Evolutionary conservation across 75 land plant genomes (phyloP).

Genomic region (Sequoiadendron giganteum): DNA sequence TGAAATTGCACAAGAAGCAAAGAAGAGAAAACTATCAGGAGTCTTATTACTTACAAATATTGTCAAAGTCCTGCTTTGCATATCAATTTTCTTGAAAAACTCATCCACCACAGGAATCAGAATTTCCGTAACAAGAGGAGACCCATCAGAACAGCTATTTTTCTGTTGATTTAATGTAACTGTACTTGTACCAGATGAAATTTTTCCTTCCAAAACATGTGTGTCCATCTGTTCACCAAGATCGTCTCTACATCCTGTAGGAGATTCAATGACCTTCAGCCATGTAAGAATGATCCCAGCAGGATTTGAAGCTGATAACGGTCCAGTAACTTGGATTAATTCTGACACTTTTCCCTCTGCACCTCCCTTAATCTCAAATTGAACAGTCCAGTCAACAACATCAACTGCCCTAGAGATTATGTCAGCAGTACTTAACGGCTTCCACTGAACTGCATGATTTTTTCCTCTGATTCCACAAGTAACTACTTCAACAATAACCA

Average conservation of each 20-base stretch:
- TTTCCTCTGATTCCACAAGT: neutral
- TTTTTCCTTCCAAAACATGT: neutral
- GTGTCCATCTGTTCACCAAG: neutral
- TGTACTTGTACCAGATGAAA: neutral
- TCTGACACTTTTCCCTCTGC: slow-evolving; percentile 5
- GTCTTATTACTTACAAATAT: slow-evolving; percentile 4
- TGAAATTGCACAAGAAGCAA: neutral
- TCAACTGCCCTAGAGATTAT: neutral
- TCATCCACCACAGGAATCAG: slow-evolving; percentile 12
- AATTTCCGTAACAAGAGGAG: neutral
- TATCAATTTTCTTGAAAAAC: slow-evolving; percentile 1
- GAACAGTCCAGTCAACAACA: slow-evolving; percentile 11
- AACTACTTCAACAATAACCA: neutral
- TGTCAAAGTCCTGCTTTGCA: neutral
- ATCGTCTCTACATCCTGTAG: neutral
- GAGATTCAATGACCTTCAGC: slow-evolving; percentile 5
- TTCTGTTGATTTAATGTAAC: neutral
- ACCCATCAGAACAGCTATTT: neutral
- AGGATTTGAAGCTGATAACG: neutral
- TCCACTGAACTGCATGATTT: neutral
- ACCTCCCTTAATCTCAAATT: slow-evolving; percentile 6
- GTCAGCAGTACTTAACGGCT: neutral
- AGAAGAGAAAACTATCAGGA: neutral
- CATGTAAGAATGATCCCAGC: neutral
- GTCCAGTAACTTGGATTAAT: slow-evolving; percentile 2